phyloP scores from a whole-genome alignment of 2,329 filamentous ascomycete genomes.

The Diplodia mutila region DNA sequence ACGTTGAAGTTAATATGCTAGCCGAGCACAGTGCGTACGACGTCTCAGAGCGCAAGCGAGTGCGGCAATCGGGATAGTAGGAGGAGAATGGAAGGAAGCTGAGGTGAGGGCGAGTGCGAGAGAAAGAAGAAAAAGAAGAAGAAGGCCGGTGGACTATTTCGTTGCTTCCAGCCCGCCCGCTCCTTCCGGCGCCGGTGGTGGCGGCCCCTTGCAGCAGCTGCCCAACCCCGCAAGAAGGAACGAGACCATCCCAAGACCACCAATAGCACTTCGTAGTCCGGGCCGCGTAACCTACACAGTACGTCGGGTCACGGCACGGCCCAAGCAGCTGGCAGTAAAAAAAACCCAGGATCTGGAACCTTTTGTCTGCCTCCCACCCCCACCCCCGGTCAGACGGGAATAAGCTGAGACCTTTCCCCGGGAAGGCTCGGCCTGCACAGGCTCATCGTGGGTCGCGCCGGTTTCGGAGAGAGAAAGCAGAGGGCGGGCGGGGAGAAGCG shows the following conservation, averaged over 20 bases:
- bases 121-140: no score
- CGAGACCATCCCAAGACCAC: not conserved
- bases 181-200: slow-evolving; percentile 4
- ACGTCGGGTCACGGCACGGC: no score
- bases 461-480: no score
- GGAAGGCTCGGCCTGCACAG: not conserved
- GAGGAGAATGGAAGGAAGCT: not conserved
- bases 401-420: not conserved
- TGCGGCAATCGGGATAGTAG: not conserved
- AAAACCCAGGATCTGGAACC: not conserved
- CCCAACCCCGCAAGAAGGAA: slow-evolving; percentile 10
- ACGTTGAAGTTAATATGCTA: not conserved
- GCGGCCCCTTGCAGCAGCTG: slow-evolving; percentile 22
- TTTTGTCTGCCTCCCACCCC: not conserved
- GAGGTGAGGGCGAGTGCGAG: not conserved
- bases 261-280: not conserved
- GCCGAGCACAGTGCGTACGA: not conserved
- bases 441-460: not conserved
- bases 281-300: not conserved
- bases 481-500: no score
- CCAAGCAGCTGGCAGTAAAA: not conserved
- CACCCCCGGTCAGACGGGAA: not conserved
- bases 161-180: no score
- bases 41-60: not conserved
- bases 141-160: no score